Evolutionary conservation across 106 monocot species (phyloP).

Genomic region (Dioscorea zingiberensis): DNA sequence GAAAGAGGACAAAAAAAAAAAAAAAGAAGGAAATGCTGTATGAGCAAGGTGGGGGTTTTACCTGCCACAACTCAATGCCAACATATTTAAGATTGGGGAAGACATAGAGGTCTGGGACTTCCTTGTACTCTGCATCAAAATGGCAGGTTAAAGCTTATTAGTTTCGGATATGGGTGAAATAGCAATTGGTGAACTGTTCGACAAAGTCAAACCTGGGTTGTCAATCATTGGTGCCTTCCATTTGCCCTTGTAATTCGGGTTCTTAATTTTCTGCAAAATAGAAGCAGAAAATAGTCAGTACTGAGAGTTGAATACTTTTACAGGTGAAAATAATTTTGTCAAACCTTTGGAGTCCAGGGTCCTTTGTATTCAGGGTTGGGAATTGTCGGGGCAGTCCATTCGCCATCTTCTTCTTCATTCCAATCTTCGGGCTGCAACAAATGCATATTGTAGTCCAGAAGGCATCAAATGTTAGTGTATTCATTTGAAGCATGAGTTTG

Average conservation of each 20-base stretch:
- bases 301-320: background rate
- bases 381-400: conserved; percentile 68
- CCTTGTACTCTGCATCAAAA: conserved; percentile 57
- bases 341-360: conserved; percentile 60
- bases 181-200: background rate
- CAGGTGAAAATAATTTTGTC: conserved; percentile 29
- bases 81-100: conserved; percentile 71
- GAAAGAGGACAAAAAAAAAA: no score
- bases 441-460: background rate
- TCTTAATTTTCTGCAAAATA: conserved; percentile 52
- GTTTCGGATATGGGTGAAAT: background rate
- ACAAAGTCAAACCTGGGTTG: conserved; percentile 56
- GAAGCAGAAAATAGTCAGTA: background rate
- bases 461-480: background rate
- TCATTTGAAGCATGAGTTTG: background rate
- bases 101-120: conserved; percentile 63
- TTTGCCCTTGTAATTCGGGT: conserved; percentile 79
- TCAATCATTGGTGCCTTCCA: conserved; percentile 91
- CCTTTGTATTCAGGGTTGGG: conserved; percentile 59
- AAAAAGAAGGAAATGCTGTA: no score
- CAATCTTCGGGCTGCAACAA: conserved; percentile 57
- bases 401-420: conserved; percentile 82
- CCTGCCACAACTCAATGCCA: conserved; percentile 65
- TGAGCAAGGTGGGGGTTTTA: no score
- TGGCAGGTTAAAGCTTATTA: background rate